Base-by-base conservation (phyloP, 768 basidiomycete species). In the Mrakia frigida region DNA sequence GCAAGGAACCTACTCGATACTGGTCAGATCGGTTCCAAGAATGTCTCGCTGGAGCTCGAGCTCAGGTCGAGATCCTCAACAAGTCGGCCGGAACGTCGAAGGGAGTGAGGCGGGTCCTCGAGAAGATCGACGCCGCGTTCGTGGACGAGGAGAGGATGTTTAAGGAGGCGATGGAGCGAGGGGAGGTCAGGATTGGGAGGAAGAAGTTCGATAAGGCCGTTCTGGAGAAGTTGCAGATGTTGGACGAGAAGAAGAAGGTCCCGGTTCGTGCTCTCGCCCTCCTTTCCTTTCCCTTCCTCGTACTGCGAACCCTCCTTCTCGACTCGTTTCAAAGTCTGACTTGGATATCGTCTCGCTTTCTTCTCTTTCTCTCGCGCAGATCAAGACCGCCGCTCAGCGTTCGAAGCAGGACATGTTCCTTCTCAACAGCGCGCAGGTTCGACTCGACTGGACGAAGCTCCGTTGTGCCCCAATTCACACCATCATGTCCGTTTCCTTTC, bases 21-120 rank as follows among this genome's bases (percentile, higher is more conserved):
- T 97, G 95, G 86, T 90, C 91, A 72, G 90, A 90, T n/a, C 88
- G 91, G 41, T 85, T 96, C 31, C 89, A 91, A 28, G 86, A 88
- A 60, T 86, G 87, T 33, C 83, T 91, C 70, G 85, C 84, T 13
- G 84, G 87, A 1, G 84, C 96, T 52, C 85, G 86, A 80, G 83
- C 81, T 1, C 93, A 96, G 79, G 89, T 91, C 4, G 88, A 91
- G 43, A 86, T 87, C 9, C 84, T 98, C n/a, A 60, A n/a, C 59
- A n/a, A 60, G 59, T 28, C 59, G 13, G 59, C 13, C 4, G 59
- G n/a, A 60, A 6, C 28, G 35, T 41, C 65, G 37, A 67, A 25
- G 23, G 31, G 23, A 67, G 35, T 35, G 65, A 35, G 65, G 65
- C 3, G 18, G 65, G 39, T 33, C 18, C 35, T 35, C 16, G 39